phyloP scores from a whole-genome alignment of 495 filamentous ascomycete genomes.

The Aspergillus sparsus region DNA sequence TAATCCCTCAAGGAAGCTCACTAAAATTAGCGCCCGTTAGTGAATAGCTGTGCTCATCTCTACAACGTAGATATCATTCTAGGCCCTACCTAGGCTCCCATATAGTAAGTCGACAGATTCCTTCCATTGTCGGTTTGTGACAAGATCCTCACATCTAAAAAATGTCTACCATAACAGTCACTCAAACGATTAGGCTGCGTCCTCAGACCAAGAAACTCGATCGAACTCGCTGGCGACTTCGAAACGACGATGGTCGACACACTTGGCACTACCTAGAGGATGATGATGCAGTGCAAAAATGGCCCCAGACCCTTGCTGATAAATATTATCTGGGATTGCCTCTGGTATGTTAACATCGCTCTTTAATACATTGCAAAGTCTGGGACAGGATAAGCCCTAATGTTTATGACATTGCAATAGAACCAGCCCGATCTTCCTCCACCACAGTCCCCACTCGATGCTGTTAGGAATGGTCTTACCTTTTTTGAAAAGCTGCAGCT shows the following conservation, averaged over 20 bases:
- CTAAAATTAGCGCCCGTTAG: conserved; percentile 7
- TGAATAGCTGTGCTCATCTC: conserved; percentile 13
- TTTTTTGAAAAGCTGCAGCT: conserved; percentile 18
- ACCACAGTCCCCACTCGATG: conserved; percentile 3
- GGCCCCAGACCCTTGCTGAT: conserved; percentile 13
- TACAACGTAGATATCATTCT: conserved; percentile 18
- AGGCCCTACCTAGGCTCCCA: background rate
- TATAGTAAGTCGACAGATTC: conserved; percentile 1
- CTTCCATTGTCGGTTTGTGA: background rate
- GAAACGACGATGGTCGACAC: conserved; percentile 14
- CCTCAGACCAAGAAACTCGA: conserved; percentile 8
- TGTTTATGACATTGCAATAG: background rate
- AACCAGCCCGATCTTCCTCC: conserved; percentile 10
- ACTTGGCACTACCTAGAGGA: conserved; percentile 20
- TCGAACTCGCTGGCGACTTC: conserved; percentile 13
- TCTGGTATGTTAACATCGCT: background rate
- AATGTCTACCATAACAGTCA: conserved; percentile 7
- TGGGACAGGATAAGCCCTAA: too few relatives aligned
- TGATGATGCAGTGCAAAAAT: conserved; percentile 2
- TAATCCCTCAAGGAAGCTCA: background rate
- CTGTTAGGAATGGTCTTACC: conserved; percentile 9
- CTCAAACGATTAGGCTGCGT: background rate
- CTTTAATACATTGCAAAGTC: background rate
- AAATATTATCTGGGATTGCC: conserved; percentile 14
- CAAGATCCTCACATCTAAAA: background rate